Base-by-base conservation (phyloP, 1,284 basidiomycete genomes). In the Leccinum fuscescens region DNA sequence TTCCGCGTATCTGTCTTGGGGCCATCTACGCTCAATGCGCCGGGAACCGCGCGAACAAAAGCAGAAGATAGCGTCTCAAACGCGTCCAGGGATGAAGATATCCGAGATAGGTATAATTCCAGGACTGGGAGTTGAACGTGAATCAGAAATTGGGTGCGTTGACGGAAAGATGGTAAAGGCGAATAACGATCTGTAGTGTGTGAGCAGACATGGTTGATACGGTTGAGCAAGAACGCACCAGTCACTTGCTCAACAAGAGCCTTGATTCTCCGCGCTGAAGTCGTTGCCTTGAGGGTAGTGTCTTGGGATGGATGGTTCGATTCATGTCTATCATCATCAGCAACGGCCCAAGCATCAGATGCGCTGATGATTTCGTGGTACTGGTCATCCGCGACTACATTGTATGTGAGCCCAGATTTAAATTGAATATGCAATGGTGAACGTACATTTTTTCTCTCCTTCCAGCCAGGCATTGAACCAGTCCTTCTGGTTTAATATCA, bases 381-480 rank as follows among this genome's bases (percentile, higher is more conserved):
- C 69, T 90, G 88, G 56, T 85, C 82, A 67, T 93, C 85, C 3
- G 89, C 85, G 68, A 96, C 92, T 90, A 70, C 17, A 50, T 52
- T 39, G 39, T 39, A 57, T 60, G 33, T 63, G 33, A 62, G 39
- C 15, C 11, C 53, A 46, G 3, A 6, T 52, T 24, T 59, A 46
- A 1, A 39, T 29, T 22, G 54, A 50, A 54, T 3, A 33, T 17
- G n/a, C 5, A 11, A 54, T 8, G 48, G 29, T n/a, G 31, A 27
- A 80, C 92, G 69, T 69, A 94, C 94, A 97, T 67, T 86, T 82
- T 66, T 86, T 86, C 74, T 98, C 95, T 31, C 90, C 94, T 37
- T 86, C 83, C 33, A 98, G 76, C 96, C 96, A 99, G 3, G 85
- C 81, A 53, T 89, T 85, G 73, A 97, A 98, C 94, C 94, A 98